phyloP scores from a whole-genome alignment of 208 protist species.

The Acanthamoeba healyi region DNA sequence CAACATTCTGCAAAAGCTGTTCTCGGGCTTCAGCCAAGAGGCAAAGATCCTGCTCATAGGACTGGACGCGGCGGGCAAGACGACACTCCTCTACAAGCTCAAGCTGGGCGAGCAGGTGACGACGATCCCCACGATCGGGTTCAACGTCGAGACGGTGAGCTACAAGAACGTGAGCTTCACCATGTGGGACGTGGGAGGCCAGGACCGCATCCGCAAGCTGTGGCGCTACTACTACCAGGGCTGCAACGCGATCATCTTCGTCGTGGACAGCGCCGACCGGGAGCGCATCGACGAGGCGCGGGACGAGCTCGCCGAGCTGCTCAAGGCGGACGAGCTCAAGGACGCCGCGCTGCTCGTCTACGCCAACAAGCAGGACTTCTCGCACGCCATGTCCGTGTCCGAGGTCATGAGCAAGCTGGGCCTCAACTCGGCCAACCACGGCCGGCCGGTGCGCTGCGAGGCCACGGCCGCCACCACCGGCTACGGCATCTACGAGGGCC shows the following conservation, averaged over 20 bases:
- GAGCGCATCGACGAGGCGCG: conserved; percentile 90
- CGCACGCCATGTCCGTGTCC: too few species aligned
- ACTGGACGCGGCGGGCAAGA: conserved; percentile 98
- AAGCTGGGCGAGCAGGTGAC: conserved; percentile 93
- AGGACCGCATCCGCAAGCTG: conserved; percentile 88
- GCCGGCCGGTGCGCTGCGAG: too few species aligned
- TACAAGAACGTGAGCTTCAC: not conserved
- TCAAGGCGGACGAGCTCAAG: conserved; percentile 92
- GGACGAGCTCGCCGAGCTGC: conserved; percentile 89
- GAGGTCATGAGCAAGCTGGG: too few species aligned
- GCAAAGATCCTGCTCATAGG: too few species aligned
- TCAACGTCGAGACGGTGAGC: too few species aligned
- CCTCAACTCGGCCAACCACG: too few species aligned
- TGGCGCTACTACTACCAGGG: conserved; percentile 97
- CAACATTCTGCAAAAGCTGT: too few species aligned
- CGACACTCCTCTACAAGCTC: conserved; percentile 92
- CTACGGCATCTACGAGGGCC: too few species aligned
- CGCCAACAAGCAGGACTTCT: conserved; percentile 95
- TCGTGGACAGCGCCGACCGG: conserved; percentile 93
- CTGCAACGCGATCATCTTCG: conserved; percentile 95
- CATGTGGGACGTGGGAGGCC: conserved; percentile 21
- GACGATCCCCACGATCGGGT: conserved; percentile 94
- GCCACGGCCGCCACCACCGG: too few species aligned
- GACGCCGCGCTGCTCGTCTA: conserved; percentile 92
- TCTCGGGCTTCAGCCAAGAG: too few species aligned